A percentile compares a stretch with the other conserved stretches of the same genome.
Conservation (phyloP, 495 filamentous ascomycete genomes). For the Pyrenopolyporus hunteri region DNA sequence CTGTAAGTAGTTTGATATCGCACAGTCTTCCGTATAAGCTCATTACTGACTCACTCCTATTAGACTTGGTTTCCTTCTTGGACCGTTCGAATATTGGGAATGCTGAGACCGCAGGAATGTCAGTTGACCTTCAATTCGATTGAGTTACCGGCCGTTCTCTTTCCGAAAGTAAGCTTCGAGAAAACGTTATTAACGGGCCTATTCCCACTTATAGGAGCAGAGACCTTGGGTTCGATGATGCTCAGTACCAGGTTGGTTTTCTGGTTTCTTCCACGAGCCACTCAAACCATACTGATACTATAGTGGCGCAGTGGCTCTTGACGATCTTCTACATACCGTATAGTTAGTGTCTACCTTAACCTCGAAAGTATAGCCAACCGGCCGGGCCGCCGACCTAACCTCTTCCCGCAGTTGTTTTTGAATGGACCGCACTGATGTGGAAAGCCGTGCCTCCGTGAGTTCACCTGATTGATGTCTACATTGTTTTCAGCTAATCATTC, state of each 20-base stretch:
- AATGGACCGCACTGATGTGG: conserved; percentile 75
- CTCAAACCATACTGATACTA: background rate
- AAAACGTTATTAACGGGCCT: background rate
- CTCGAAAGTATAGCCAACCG: background rate
- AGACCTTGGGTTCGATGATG: conserved; percentile 49
- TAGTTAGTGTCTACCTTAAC: conserved; percentile 41
- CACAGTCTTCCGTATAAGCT: background rate
- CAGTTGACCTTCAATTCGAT: conserved; percentile 7
- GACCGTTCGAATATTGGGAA: conserved; percentile 76
- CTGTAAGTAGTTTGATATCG: conserved; percentile 7
- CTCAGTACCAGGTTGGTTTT: conserved; percentile 45
- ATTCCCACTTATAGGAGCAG: conserved; percentile 25
- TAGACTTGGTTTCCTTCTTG: conserved; percentile 69
- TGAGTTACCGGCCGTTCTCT: too few species aligned
- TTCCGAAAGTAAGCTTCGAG: background rate
- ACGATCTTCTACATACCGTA: conserved; percentile 80
- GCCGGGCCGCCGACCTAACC: conserved; percentile 21
- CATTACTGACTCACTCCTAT: conserved; percentile 6
- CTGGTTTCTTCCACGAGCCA: too few species aligned
- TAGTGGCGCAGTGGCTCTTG: conserved; percentile 66
- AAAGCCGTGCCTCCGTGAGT: conserved; percentile 63
- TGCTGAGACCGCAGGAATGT: conserved; percentile 62
- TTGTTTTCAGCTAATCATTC: conserved; percentile 18
- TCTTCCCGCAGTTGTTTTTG: conserved; percentile 62
- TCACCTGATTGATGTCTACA: background rate